Conservation (phyloP, 768 basidiomycete genomes). For the Phaeotremella skinneri region DNA sequence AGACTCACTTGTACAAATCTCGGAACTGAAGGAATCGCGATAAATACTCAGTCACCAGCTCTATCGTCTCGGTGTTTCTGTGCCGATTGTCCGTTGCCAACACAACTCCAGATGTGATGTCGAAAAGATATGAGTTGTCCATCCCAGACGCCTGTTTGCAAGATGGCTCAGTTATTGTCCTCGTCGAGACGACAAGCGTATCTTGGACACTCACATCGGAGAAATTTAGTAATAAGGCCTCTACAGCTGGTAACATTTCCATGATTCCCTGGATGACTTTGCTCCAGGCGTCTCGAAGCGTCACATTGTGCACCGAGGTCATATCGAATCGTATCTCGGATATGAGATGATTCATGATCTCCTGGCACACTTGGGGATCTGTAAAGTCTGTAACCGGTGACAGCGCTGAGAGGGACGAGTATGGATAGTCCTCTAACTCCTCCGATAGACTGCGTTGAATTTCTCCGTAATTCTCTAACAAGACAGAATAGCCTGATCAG, state of each 20-base stretch:
- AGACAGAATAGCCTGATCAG: conserved; percentile 10
- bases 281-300: conserved; percentile 87
- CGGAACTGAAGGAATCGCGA: conserved; percentile 82
- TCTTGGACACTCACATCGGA: conserved; percentile 46
- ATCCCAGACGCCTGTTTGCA: conserved; percentile 75
- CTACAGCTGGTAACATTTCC: conserved; percentile 77
- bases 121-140: conserved; percentile 90
- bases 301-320: conserved; percentile 90
- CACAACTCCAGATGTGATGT: conserved; percentile 76
- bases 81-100: conserved; percentile 77
- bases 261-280: conserved; percentile 82
- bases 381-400: conserved; percentile 29
- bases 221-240: conserved; percentile 71
- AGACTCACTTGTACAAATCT: conserved; percentile 71
- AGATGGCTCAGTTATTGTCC: not conserved
- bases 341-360: conserved; percentile 52
- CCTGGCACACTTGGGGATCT: conserved; percentile 70
- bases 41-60: conserved; percentile 83
- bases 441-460: conserved; percentile 84
- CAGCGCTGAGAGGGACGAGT: conserved; percentile 19
- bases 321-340: conserved; percentile 72
- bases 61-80: conserved; percentile 66
- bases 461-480: conserved; percentile 80
- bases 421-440: conserved; percentile 67
- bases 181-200: not conserved